Base-by-base conservation (phyloP, 495 filamentous ascomycete species). In the Tuber microsphaerosporum region DNA sequence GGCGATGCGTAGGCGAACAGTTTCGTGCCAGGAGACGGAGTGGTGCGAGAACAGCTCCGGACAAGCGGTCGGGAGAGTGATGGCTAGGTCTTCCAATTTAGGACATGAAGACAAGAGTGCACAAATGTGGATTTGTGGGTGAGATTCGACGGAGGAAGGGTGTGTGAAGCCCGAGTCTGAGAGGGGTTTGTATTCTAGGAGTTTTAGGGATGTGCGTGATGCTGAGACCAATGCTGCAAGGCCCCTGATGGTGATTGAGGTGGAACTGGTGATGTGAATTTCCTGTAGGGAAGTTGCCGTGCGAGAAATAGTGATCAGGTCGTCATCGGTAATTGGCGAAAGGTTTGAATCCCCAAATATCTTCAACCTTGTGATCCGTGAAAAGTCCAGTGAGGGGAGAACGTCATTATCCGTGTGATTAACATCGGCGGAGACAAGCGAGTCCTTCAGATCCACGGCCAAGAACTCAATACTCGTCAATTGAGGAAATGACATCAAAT, bases 181-280 rank as follows among this genome's bases (percentile, higher is more conserved):
- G 1, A 87, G 84, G 31, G 87, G 87, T 34, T 85, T 86, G 75
- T 88, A 86, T 75, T 88, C 87, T n/a, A 89, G 81, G 51, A 87
- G 84, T 41, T 85, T 84, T 42, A 88, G 81, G 1, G 87, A 86
- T 6, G 80, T 73, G 17, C 81, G 77, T 1, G 87, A 88, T 17
- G 87, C 83, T 44, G 84, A 83, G 69, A 87, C 84, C 34, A 89
- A 76, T 39, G 87, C 84, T 69, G 87, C 83, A 69, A 89, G 82
- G 74, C 87, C 86, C 41, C 86, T 83, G 42, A 87, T 86, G 41
- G 85, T 84, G 75, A 88, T 83, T 70, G 86, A 86, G 22, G 85
- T 84, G n/a, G 86, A 84, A 70, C 86, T 85, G 3, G 86, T 88
- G 71, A 88, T 83, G 73, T 88, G 86, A 43, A 89, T 84, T 68